Base-by-base conservation (phyloP, 1,284 basidiomycete genomes). In the Neonothopanus nambi region DNA sequence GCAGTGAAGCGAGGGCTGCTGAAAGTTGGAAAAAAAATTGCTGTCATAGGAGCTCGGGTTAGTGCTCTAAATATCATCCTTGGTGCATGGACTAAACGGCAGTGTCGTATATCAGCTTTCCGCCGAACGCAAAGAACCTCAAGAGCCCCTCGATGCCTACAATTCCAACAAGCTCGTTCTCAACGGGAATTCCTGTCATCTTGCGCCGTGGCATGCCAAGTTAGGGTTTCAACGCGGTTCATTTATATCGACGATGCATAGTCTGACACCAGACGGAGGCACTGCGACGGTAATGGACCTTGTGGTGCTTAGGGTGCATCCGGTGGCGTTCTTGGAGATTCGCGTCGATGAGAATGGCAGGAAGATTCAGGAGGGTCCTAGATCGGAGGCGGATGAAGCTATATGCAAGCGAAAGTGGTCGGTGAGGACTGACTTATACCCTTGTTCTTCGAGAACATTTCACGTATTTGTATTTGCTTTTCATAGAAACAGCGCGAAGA, bases 181-280 rank as follows among this genome's bases (percentile, higher is more conserved):
- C 18, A 78, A 78, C 3, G 94, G 91, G 1, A 99, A 99, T 69
- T 90, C 90, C 0, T 87, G 90, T 0, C 87, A 90, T 59, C 76
- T 96, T 35, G 91, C 89, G 1, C 80, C 82, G 0, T 99, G 96
- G 96, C 84, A 98, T 64, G 77, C 87, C 2, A 89, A 87, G 57
- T 79, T 99, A 1, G 96, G 96, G 3, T 91, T 93, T 61, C 78
- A 80, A 52, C 67, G 65, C 24, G 69, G 72, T 2, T 81, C 81
- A 1, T 91, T 82, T 63, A 74, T 93, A 24, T 82, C 93, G 0
- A 89, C 89, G 1, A 69, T 98, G 55, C 81, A 87, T 48, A 93
- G 89, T 60, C 71, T 99, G 44, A 87, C 86, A 0, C 68, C 84
- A 0, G 92, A 96, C 59, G 96, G 96, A 0, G 97, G 96, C 0